phyloP scores from a whole-genome alignment of 2,329 filamentous ascomycete genomes.

The Beauveria asiatica region DNA sequence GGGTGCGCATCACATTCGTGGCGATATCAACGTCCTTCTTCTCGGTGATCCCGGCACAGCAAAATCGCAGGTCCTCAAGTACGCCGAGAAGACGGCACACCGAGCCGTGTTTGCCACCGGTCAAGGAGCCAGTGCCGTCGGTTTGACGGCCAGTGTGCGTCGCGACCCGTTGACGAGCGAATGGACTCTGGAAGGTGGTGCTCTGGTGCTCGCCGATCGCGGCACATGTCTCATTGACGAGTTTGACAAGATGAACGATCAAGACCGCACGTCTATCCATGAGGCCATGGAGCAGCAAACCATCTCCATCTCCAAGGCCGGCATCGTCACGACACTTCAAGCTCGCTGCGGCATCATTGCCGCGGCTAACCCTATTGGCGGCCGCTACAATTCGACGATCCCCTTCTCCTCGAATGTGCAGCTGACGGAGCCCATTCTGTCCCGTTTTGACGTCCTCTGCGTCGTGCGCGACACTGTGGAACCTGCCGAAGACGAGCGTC shows the following conservation, averaged over 20 bases:
- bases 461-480: conserved; percentile 95
- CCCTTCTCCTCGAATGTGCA: conserved; percentile 96
- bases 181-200: conserved; percentile 95
- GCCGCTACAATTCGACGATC: conserved; percentile 91
- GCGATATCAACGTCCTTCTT: conserved; percentile 94
- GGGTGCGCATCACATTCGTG: conserved; percentile 82
- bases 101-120: conserved; percentile 95
- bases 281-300: conserved; percentile 99
- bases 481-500: conserved; percentile 80
- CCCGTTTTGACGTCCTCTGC: conserved; percentile 94
- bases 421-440: conserved; percentile 92
- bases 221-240: conserved; percentile 96
- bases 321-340: conserved; percentile 94
- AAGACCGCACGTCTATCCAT: conserved; percentile 95
- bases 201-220: conserved; percentile 86
- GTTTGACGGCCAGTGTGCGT: conserved; percentile 93
- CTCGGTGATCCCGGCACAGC: conserved; percentile 96
- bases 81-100: conserved; percentile 94
- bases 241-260: conserved; percentile 99
- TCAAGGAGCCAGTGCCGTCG: conserved; percentile 92
- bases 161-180: conserved; percentile 92
- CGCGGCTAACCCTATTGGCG: conserved; percentile 91
- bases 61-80: conserved; percentile 96
- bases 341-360: conserved; percentile 94
- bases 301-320: conserved; percentile 96